Evolutionary conservation across 2,329 filamentous ascomycete genomes (phyloP), one percentile per base, ranked within the genome.

Genomic region (Fusarium sambucinum): DNA sequence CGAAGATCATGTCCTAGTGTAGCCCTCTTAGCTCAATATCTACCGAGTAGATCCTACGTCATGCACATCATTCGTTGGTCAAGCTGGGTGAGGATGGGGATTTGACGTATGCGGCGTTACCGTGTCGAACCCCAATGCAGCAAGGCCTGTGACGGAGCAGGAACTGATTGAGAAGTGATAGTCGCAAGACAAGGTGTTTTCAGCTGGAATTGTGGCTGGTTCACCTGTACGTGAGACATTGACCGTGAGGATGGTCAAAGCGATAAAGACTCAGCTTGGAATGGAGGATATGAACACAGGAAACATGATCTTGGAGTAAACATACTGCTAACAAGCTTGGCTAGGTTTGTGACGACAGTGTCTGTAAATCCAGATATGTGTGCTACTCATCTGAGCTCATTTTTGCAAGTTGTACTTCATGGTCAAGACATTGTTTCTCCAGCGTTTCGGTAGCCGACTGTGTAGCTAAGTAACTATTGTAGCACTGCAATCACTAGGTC

Each of bases 11-110:
- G 5, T 19, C 59, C 17, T 23, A 29, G 6, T 33, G 50, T 48
- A 19, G n/a, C 21, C 25, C 6, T 25, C 40, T 63, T 63, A 57
- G 50, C 42, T 44, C 13, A 11, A 14, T 17, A 33, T 63, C 48
- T 48, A 17, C 58, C 58, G 50, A 63, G 58, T 11, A 32, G 37
- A 63, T 63, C 19, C n/a, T 19, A 63, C 59, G 59, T 63, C 59
- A 63, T 57, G 10, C 10, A 2, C 2, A 21, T 17, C 13, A 19
- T 19, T 11, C 12, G 32, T 51, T 51, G 47, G 47, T 40, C n/a
- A 17, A 32, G 23, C 16, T 17, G n/a, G n/a, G 29, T 7, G 19
- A 19, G 9, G 2, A 19, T 27, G 25, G 21, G 1, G 2, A n/a
- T 44, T 45, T 63, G 59, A 63, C 58, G 59, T 63, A 63, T 40